A percentile compares a stretch with the other conserved stretches of the same genome.
These are phyloP conservation scores for Paxillus involutus DNA, from an alignment of 768 basidiomycete genomes.

Conservation along the genomic window DNA sequence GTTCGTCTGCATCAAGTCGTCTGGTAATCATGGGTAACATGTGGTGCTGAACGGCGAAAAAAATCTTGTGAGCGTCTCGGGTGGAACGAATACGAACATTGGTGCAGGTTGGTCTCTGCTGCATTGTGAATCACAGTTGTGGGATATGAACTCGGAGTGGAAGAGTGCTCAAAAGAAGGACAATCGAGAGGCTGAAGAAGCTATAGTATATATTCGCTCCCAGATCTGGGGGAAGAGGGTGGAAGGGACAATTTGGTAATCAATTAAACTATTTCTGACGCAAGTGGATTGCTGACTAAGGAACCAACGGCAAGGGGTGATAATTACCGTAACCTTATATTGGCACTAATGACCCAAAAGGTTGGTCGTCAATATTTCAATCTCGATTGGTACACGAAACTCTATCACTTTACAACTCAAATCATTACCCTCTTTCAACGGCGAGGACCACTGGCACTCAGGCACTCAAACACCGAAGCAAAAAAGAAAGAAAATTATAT, in stretches of 20 bases:
- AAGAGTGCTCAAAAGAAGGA: slow-evolving; percentile 8
- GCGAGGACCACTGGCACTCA: not conserved
- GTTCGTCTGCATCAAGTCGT: slow-evolving; percentile 76
- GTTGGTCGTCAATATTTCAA: slow-evolving; percentile 44
- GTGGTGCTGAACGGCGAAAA: slow-evolving; percentile 65
- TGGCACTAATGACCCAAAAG: slow-evolving; percentile 39
- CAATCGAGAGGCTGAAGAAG: slow-evolving; percentile 18
- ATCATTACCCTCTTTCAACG: slow-evolving; percentile 15
- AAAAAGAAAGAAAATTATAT: no score
- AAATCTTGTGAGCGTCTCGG: slow-evolving; percentile 79
- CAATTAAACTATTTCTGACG: slow-evolving; percentile 35
- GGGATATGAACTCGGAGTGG: slow-evolving; percentile 14
- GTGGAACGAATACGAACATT: slow-evolving; percentile 75
- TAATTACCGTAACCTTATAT: slow-evolving; percentile 37
- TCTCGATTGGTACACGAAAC: slow-evolving; percentile 45
- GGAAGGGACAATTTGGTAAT: slow-evolving; percentile 32
- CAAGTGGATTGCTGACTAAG: slow-evolving; percentile 18
- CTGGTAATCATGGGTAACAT: slow-evolving; percentile 71
- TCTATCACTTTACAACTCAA: slow-evolving; percentile 57
- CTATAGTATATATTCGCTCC: slow-evolving; percentile 29
- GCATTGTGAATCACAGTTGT: slow-evolving; percentile 40
- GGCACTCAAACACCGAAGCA: slow-evolving; percentile 4
- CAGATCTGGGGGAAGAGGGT: slow-evolving; percentile 28
- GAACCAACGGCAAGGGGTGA: slow-evolving; percentile 24
- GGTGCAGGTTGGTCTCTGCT: slow-evolving; percentile 65